Evolutionary conservation across 1,139 yeast species (phyloP), one percentile per base, ranked within the genome.

Genomic region (Geotrichum bryndzae): DNA sequence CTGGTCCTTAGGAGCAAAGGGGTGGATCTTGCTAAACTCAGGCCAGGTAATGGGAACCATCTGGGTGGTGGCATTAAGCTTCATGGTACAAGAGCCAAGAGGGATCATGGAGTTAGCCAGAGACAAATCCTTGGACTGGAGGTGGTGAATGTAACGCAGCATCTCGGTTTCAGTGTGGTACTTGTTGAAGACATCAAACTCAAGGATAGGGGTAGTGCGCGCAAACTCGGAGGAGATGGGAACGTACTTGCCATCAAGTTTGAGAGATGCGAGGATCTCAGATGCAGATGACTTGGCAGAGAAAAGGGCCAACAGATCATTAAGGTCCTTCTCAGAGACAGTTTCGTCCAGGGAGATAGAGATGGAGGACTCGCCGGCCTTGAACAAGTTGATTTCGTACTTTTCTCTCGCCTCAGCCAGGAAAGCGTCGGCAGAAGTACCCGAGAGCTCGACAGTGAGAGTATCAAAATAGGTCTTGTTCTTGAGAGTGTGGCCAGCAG

Each of bases 81-180:
- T 94, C 99, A 94, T 94, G 46, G 99, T 94, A 79, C 99, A 94
- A 10, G 97, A 90, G 46, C 99, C 99, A 67, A 94, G 82, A 52
- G 98, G 96, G 66, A 94, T 94, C 99, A 94, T 94, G 15, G 97
- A 89, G 73, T 91, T 89, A 33, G 98, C 97, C 66, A 94, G 81
- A 0, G 98, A 92, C 67, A 94, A 80, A 77, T 94, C 99, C 77
- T 88, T 90, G 64, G 86, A 80, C 77, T 94, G 98, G 65, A 94
- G 80, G 66, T 84, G 82, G 73, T 90, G 95, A 70, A 94, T 80
- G 77, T 94, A 94, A 74, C 99, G 84, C 69, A 94, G 82, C 88
- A 94, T 87, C 63, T 96, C 86, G 35, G 99, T 94, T 77, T 94
- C 99, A 2, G 96, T 87, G 73, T 90, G 98, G 76, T 94, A 87